A percentile compares a stretch with the other conserved stretches of the same genome.
Evolutionary conservation across 495 filamentous ascomycete species (phyloP).

Genomic region (Xylaria bambusicola): DNA sequence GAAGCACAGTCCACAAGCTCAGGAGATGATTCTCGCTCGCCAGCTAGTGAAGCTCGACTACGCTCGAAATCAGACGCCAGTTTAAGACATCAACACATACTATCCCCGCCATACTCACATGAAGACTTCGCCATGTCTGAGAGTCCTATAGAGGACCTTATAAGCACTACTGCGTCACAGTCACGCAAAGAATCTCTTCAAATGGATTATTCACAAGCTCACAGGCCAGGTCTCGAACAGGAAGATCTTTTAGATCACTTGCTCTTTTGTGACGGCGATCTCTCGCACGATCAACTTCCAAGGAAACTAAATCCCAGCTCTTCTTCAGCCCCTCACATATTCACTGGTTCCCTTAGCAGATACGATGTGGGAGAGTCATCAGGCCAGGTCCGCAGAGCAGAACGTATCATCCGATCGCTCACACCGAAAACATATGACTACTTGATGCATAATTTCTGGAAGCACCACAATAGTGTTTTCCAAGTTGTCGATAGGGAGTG

Average conservation of each 20-base stretch:
- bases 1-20: constrained; percentile 33
- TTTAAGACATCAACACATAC: constrained; percentile 25
- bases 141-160: constrained; percentile 5
- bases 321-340: constrained; percentile 46
- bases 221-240: constrained; percentile 35
- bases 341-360: constrained; percentile 23
- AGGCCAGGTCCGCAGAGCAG: constrained; percentile 45
- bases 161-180: neutral
- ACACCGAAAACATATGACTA: constrained; percentile 49
- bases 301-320: constrained; percentile 50
- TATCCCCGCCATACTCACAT: constrained; percentile 33
- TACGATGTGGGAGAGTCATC: constrained; percentile 24
- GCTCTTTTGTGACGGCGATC: constrained; percentile 43
- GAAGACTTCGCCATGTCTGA: constrained; percentile 30
- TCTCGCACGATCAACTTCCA: constrained; percentile 47
- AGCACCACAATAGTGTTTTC: constrained; percentile 48
- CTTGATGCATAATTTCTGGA: constrained; percentile 55
- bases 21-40: constrained; percentile 11
- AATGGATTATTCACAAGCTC: constrained; percentile 35
- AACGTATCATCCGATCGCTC: constrained; percentile 47
- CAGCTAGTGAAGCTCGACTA: constrained; percentile 12
- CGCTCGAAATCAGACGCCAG: constrained; percentile 18
- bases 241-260: constrained; percentile 46
- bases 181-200: constrained; percentile 4
- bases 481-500: constrained; percentile 50